A percentile compares a stretch with the other conserved stretches of the same genome.
These are phyloP conservation scores for Septoria petroselini DNA, from an alignment of 2,329 filamentous ascomycete species.

Conservation along the genomic window DNA sequence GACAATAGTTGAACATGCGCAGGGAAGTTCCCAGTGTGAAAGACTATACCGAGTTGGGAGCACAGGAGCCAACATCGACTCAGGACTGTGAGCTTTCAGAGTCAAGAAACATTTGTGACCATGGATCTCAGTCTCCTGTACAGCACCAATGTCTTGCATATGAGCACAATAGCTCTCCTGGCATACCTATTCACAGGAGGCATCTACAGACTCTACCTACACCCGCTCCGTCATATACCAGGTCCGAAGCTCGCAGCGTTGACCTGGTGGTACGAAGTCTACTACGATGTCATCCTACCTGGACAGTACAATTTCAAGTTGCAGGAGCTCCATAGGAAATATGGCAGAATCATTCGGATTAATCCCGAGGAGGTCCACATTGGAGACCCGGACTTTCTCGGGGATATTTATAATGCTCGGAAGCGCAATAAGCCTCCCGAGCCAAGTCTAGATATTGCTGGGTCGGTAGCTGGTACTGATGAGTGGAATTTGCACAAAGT, in stretches of 20 bases:
- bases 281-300: constrained; percentile 18
- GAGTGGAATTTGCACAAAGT: constrained; percentile 13
- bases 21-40: too few species aligned
- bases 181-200: constrained; percentile 3
- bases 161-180: background rate
- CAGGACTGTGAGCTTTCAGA: too few species aligned
- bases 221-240: constrained; percentile 36
- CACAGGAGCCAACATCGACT: too few species aligned
- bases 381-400: constrained; percentile 12
- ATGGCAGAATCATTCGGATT: constrained; percentile 14
- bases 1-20: too few species aligned
- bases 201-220: constrained; percentile 34
- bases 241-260: constrained; percentile 39
- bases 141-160: background rate
- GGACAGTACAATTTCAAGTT: constrained; percentile 21
- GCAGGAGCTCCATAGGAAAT: constrained; percentile 14
- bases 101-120: background rate
- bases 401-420: constrained; percentile 10
- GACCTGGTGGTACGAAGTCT: constrained; percentile 27
- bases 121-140: constrained; percentile 6
- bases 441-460: constrained; percentile 8
- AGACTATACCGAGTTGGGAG: too few species aligned
- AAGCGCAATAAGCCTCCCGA: constrained; percentile 12
- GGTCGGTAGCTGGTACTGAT: constrained; percentile 9
- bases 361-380: constrained; percentile 20